phyloP scores from a whole-genome alignment of 2,329 filamentous ascomycete genomes.

The Sarocladium brachiariae region DNA sequence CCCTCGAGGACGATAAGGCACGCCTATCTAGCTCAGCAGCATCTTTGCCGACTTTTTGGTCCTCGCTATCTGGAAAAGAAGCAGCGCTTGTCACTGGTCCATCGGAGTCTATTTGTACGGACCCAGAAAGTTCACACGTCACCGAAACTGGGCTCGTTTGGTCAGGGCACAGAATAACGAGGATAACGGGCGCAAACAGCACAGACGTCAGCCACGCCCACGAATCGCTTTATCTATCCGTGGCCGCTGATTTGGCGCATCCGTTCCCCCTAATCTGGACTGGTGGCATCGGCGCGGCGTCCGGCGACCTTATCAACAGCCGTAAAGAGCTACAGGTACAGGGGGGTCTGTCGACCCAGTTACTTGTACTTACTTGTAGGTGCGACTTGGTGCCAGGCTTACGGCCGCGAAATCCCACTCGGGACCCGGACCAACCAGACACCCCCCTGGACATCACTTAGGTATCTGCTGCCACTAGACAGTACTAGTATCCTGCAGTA shows the following conservation, averaged over 20 bases:
- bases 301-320: slow-evolving; percentile 4
- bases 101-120: not conserved
- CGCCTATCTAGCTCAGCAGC: not conserved
- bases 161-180: not conserved
- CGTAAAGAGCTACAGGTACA: not conserved
- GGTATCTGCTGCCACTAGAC: no score
- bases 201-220: slow-evolving; percentile 2
- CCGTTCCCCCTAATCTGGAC: not conserved
- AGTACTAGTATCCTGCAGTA: slow-evolving; percentile 8
- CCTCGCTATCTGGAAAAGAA: not conserved
- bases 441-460: slow-evolving; percentile 7
- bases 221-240: slow-evolving; percentile 8
- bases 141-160: not conserved
- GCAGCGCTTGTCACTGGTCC: slow-evolving; percentile 1
- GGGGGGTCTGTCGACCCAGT: slow-evolving; percentile 6
- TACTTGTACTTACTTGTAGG: no score
- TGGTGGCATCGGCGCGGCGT: slow-evolving; percentile 5
- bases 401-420: slow-evolving; percentile 5
- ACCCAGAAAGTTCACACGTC: slow-evolving; percentile 1
- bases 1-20: not conserved
- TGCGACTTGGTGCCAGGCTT: not conserved
- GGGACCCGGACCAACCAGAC: slow-evolving; percentile 2
- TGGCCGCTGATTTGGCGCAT: slow-evolving; percentile 3
- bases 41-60: not conserved
- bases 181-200: slow-evolving; percentile 1